Conservation (phyloP, 176 grass and related monocot genomes). For the Canna indica region DNA sequence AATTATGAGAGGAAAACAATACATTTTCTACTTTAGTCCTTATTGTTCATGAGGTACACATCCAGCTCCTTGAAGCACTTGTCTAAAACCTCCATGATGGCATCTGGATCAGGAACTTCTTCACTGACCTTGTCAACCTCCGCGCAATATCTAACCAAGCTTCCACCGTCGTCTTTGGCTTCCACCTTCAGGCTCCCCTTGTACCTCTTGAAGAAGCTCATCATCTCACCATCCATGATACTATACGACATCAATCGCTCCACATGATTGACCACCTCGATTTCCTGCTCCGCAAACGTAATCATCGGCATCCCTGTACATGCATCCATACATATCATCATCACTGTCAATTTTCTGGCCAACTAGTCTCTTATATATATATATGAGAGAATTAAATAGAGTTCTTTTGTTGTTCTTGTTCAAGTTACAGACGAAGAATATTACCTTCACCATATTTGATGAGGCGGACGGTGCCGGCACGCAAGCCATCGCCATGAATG, state of each 20-base stretch:
- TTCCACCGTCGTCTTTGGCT: slow-evolving; percentile 25
- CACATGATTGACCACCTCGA: slow-evolving; percentile 53
- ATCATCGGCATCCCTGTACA: slow-evolving; percentile 45
- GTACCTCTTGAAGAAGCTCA: slow-evolving; percentile 56
- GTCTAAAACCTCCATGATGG: slow-evolving; percentile 51
- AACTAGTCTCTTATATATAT: too few species aligned
- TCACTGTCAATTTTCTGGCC: too few species aligned
- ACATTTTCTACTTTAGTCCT: too few species aligned
- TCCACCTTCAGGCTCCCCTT: slow-evolving; percentile 46
- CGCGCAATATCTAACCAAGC: slow-evolving; percentile 51
- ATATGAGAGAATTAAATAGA: too few species aligned
- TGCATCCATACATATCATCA: not conserved
- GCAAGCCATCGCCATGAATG: slow-evolving; percentile 77
- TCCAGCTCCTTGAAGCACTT: slow-evolving; percentile 73
- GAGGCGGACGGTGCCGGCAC: slow-evolving; percentile 59
- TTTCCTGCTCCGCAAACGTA: slow-evolving; percentile 82
- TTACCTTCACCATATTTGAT: slow-evolving; percentile 66
- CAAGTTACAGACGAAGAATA: too few species aligned
- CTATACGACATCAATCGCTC: slow-evolving; percentile 62
- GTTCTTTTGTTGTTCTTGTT: too few species aligned
- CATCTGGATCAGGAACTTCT: slow-evolving; percentile 52
- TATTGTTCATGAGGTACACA: slow-evolving; percentile 68
- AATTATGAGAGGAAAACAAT: too few species aligned
- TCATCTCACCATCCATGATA: slow-evolving; percentile 77
- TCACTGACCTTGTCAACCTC: slow-evolving; percentile 58